Percentiles rank a stretch among this genome's conserved stretches.
Conservation (phyloP, 495 filamentous ascomycete species). For the Neurospora sp. region DNA sequence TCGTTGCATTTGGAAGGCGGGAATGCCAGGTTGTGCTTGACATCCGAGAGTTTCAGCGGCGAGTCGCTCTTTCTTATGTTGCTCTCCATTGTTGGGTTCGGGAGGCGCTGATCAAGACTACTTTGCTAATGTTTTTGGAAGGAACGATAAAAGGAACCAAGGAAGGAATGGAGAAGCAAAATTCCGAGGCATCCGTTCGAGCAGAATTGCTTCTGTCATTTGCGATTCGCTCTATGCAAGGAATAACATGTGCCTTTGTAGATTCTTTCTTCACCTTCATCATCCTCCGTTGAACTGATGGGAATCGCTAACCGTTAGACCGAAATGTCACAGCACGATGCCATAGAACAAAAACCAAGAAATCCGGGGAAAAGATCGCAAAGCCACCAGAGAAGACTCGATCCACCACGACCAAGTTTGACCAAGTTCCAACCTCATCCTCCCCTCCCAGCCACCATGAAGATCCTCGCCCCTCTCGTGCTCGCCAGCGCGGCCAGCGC, state of each 20-base stretch:
- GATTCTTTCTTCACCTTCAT: not conserved
- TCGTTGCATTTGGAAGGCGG: not conserved
- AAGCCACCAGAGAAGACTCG: not conserved
- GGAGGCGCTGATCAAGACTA: not conserved
- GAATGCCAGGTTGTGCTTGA: too few species aligned
- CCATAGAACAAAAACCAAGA: not conserved
- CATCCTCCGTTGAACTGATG: not conserved
- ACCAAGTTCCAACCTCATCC: not conserved
- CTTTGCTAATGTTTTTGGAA: not conserved
- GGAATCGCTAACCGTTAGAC: not conserved
- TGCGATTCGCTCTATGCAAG: too few species aligned
- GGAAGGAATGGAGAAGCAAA: not conserved
- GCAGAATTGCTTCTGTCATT: not conserved
- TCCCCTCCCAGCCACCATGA: slow-evolving; percentile 10
- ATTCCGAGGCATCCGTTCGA: not conserved
- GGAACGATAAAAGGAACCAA: not conserved
- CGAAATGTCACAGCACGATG: not conserved
- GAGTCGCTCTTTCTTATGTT: too few species aligned
- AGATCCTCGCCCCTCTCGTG: slow-evolving; percentile 16
- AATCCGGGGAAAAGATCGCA: not conserved
- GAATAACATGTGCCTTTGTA: too few species aligned
- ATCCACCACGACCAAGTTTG: not conserved
- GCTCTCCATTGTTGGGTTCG: too few species aligned
- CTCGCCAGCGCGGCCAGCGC: slow-evolving; percentile 18
- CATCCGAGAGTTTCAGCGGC: too few species aligned